Evolutionary conservation across 441 rosid genomes (phyloP).

Genomic region (Mallotus japonicus): DNA sequence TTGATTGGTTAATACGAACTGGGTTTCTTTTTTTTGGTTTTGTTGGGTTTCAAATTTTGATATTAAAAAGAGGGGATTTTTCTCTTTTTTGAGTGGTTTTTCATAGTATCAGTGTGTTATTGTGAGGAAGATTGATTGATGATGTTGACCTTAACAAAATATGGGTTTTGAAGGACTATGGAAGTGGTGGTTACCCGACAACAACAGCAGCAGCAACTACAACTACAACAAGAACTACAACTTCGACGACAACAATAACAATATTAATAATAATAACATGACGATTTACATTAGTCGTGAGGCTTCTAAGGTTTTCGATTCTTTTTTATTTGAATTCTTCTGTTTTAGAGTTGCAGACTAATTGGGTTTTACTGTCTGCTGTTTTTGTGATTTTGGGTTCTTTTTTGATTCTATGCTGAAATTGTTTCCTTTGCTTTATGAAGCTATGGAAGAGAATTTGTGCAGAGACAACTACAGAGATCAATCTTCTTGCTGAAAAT

Average conservation of each 20-base stretch:
- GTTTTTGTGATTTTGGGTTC: not conserved
- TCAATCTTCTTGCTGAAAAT: slow-evolving; percentile 75
- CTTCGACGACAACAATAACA: slow-evolving; percentile 8
- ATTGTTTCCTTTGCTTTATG: slow-evolving; percentile 17
- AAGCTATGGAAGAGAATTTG: slow-evolving; percentile 93
- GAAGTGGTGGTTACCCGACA: slow-evolving; percentile 46
- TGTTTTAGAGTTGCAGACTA: not conserved
- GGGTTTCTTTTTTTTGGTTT: slow-evolving; percentile 5
- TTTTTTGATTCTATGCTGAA: not conserved
- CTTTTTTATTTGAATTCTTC: not conserved
- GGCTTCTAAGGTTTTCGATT: slow-evolving; percentile 77
- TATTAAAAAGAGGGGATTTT: slow-evolving; percentile 8
- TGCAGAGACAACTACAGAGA: slow-evolving; percentile 76
- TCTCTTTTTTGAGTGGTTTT: slow-evolving; percentile 1
- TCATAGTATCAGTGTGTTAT: not conserved
- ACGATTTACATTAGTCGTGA: slow-evolving; percentile 93
- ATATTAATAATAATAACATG: slow-evolving; percentile 39
- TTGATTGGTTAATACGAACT: not conserved
- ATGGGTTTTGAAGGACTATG: slow-evolving; percentile 54
- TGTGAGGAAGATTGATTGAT: slow-evolving; percentile 7
- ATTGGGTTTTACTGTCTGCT: not conserved
- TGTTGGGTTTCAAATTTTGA: slow-evolving; percentile 12
- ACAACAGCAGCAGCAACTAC: slow-evolving; percentile 13
- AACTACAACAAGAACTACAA: slow-evolving; percentile 21
- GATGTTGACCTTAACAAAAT: slow-evolving; percentile 46